These are phyloP conservation scores for Geotrichum klebahnii DNA, from an alignment of 1,139 yeast genomes.

Conservation along the genomic window DNA sequence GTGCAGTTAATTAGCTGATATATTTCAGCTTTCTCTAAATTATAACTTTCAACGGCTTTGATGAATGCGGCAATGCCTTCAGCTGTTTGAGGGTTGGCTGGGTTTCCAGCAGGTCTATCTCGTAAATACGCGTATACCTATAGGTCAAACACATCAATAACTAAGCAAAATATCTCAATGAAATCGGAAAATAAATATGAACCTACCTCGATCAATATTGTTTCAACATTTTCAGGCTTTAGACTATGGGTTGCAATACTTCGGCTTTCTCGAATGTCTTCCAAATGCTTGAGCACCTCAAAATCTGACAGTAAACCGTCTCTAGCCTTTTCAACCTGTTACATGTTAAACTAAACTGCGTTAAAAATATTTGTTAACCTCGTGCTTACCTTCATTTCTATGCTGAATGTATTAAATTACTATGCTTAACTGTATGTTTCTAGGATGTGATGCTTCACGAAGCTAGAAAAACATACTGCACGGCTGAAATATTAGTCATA, in stretches of 20 bases:
- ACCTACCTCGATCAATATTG: constrained; percentile 57
- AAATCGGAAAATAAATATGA: constrained; percentile 31
- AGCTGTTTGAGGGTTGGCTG: constrained; percentile 40
- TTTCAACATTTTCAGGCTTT: constrained; percentile 48
- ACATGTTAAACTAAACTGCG: not conserved
- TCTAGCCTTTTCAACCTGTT: constrained; percentile 46
- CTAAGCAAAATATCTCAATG: constrained; percentile 36
- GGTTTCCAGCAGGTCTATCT: constrained; percentile 45
- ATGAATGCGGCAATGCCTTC: constrained; percentile 51
- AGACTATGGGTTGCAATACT: constrained; percentile 31
- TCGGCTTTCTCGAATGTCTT: constrained; percentile 49
- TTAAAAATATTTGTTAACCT: not conserved
- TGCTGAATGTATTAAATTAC: not conserved
- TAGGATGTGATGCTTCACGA: not conserved
- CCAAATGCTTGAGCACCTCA: constrained; percentile 64
- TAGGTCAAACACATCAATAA: constrained; percentile 17
- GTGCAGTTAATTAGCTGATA: constrained; percentile 76
- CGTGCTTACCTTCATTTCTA: constrained; percentile 17
- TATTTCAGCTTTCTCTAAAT: constrained; percentile 76
- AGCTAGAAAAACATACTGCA: not conserved
- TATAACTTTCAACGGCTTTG: constrained; percentile 48
- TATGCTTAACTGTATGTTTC: not conserved
- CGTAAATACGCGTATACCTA: constrained; percentile 47
- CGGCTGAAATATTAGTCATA: constrained; percentile 12
- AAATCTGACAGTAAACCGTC: constrained; percentile 66